Conservation (phyloP, 2,329 filamentous ascomycete genomes). For the Pyrenophora teres region DNA sequence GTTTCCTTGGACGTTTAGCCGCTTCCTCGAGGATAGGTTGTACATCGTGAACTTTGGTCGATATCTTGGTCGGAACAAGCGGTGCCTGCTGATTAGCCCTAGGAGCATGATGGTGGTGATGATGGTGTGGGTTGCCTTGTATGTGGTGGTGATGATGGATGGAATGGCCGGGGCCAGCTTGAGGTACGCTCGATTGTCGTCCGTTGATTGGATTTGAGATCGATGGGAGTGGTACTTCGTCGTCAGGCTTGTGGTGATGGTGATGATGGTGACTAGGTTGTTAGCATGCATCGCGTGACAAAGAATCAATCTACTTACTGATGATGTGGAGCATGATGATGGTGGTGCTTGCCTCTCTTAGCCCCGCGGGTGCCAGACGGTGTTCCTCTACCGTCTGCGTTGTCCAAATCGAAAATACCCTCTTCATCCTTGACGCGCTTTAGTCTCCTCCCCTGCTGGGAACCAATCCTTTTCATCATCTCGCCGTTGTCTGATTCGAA, state of each 20-base stretch:
- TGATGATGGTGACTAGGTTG: slow-evolving; percentile 59
- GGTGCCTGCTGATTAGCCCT: slow-evolving; percentile 29
- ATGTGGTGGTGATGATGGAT: slow-evolving; percentile 49
- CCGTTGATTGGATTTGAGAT: slow-evolving; percentile 28
- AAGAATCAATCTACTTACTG: slow-evolving; percentile 51
- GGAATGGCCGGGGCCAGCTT: slow-evolving; percentile 33
- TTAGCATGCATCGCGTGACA: slow-evolving; percentile 18
- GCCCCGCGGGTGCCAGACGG: slow-evolving; percentile 67
- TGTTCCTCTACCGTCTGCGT: slow-evolving; percentile 65
- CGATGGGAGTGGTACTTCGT: slow-evolving; percentile 48
- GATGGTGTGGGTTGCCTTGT: slow-evolving; percentile 44
- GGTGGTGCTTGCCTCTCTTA: slow-evolving; percentile 67
- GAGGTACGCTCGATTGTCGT: slow-evolving; percentile 36
- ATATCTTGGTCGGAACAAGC: slow-evolving; percentile 59
- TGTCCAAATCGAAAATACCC: slow-evolving; percentile 66
- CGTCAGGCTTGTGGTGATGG: slow-evolving; percentile 60
- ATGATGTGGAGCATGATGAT: slow-evolving; percentile 58
- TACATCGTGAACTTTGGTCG: slow-evolving; percentile 63
- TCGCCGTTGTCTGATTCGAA: slow-evolving; percentile 38
- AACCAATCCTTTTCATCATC: slow-evolving; percentile 41
- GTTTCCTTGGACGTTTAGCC: slow-evolving; percentile 70
- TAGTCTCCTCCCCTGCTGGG: slow-evolving; percentile 43
- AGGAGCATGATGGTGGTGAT: slow-evolving; percentile 40
- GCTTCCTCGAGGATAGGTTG: slow-evolving; percentile 70
- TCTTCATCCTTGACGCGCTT: slow-evolving; percentile 80